phyloP scores from a whole-genome alignment of 495 filamentous ascomycete species.

The Aspergillus carlsbadensis region DNA sequence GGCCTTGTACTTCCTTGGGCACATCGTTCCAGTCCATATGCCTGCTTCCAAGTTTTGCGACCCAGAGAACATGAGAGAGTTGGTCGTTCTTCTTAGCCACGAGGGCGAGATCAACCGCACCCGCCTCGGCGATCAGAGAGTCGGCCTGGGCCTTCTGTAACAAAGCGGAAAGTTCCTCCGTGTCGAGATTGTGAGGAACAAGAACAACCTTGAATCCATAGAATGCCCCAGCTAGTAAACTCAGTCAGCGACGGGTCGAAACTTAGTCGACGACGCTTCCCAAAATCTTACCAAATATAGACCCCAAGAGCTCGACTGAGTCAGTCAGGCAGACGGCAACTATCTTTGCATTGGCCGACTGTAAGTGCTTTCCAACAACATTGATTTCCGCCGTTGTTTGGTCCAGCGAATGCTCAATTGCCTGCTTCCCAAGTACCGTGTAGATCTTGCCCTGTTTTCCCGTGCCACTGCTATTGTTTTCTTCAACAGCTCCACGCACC shows the following conservation, averaged over 20 bases:
- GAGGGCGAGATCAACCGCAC: conserved; percentile 77
- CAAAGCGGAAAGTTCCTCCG: conserved; percentile 63
- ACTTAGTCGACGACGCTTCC: not conserved
- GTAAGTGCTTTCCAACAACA: conserved; percentile 75
- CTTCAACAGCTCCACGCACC: conserved; percentile 59
- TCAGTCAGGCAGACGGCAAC: conserved; percentile 93
- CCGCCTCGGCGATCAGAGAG: conserved; percentile 78
- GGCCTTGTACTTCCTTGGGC: conserved; percentile 67
- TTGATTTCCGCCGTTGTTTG: conserved; percentile 83
- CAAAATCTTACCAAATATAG: conserved; percentile 58
- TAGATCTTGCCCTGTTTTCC: conserved; percentile 71
- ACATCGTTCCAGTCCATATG: conserved; percentile 92
- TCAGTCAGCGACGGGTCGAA: conserved; percentile 21
- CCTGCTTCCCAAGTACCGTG: conserved; percentile 72
- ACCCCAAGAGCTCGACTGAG: conserved; percentile 79
- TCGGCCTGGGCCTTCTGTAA: conserved; percentile 72
- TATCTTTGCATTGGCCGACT: conserved; percentile 63
- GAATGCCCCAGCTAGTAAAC: conserved; percentile 66
- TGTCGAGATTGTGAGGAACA: conserved; percentile 75
- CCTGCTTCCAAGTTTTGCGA: conserved; percentile 84
- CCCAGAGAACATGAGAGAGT: conserved; percentile 83
- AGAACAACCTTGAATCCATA: conserved; percentile 78
- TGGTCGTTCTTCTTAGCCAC: conserved; percentile 64
- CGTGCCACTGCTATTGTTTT: conserved; percentile 52
- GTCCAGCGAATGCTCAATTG: conserved; percentile 67